These are phyloP conservation scores for Digitaria exilis DNA, from an alignment of 202 grass and related monocot genomes.

Conservation along the genomic window DNA sequence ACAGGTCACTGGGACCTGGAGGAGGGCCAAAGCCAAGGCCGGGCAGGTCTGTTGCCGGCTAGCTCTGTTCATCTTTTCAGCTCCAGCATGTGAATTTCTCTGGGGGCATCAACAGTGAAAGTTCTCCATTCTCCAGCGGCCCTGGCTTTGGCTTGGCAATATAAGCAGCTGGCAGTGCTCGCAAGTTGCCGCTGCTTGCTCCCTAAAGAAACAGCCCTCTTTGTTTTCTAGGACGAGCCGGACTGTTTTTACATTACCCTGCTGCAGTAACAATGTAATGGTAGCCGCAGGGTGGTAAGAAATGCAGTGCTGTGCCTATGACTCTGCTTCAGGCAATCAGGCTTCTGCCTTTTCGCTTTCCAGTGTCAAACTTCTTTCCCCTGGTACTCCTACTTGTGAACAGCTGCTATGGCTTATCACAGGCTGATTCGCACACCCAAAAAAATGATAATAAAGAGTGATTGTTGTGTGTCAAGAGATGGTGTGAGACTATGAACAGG, in stretches of 20 bases:
- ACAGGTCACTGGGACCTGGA: slow-evolving; percentile 39
- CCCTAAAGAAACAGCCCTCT: neutral
- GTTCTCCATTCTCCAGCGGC: neutral
- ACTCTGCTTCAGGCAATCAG: neutral
- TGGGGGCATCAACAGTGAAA: slow-evolving; percentile 24
- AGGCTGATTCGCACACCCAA: too few relatives aligned
- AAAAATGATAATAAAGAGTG: too few relatives aligned
- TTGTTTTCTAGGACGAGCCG: slow-evolving; percentile 23
- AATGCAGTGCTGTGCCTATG: neutral
- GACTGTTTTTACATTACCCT: slow-evolving; percentile 3
- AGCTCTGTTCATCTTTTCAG: slow-evolving; percentile 48
- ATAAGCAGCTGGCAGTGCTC: slow-evolving; percentile 1
- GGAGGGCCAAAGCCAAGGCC: neutral
- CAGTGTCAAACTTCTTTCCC: neutral
- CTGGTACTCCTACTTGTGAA: slow-evolving; percentile 10
- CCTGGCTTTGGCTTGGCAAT: neutral
- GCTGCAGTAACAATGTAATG: slow-evolving; percentile 21
- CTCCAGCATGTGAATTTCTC: slow-evolving; percentile 49
- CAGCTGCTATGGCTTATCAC: neutral
- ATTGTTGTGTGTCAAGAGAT: too few relatives aligned
- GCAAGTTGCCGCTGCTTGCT: slow-evolving; percentile 29
- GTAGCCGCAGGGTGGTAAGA: neutral
- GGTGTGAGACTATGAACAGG: neutral
- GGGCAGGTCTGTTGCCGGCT: too few relatives aligned
- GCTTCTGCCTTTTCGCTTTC: neutral